A percentile compares a stretch with the other conserved stretches of the same genome.
phyloP scores from a whole-genome alignment of 106 monocot species.

The Posidonia australis region DNA sequence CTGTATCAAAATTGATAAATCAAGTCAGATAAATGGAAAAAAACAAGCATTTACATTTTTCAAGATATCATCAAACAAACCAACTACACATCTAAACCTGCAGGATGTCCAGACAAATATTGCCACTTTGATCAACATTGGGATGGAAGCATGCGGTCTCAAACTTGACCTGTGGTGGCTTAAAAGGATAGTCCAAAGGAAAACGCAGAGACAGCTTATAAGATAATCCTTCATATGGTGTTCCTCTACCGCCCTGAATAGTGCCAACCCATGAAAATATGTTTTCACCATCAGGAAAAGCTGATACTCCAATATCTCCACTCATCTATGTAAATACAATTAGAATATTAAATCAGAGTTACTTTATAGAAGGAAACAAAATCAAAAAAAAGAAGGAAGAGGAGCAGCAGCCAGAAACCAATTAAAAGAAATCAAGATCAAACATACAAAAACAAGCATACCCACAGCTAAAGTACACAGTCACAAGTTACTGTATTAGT shows the following conservation, averaged over 20 bases:
- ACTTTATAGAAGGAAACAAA: background rate
- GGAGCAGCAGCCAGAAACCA: background rate
- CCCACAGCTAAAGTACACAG: background rate
- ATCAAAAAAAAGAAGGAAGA: background rate
- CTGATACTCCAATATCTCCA: slow-evolving; percentile 54
- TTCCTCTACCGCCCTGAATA: slow-evolving; percentile 57
- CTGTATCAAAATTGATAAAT: slow-evolving; percentile 18
- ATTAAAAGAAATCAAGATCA: background rate
- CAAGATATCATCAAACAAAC: background rate
- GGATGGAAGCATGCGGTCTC: slow-evolving; percentile 76
- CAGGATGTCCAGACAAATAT: slow-evolving; percentile 74
- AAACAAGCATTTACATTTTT: background rate
- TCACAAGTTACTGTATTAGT: background rate
- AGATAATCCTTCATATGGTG: slow-evolving; percentile 63
- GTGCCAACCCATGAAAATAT: slow-evolving; percentile 78
- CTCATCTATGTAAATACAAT: slow-evolving; percentile 35
- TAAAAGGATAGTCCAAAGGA: slow-evolving; percentile 73
- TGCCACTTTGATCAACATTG: slow-evolving; percentile 64
- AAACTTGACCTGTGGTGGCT: slow-evolving; percentile 74
- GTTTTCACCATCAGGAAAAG: slow-evolving; percentile 71
- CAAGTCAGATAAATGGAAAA: background rate
- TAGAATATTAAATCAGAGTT: background rate
- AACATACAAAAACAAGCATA: background rate
- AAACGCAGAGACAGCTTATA: slow-evolving; percentile 66
- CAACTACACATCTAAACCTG: slow-evolving; percentile 30